These are phyloP conservation scores for Capsicum baccatum DNA, from an alignment of 257 asterid genomes.

Conservation along the genomic window DNA sequence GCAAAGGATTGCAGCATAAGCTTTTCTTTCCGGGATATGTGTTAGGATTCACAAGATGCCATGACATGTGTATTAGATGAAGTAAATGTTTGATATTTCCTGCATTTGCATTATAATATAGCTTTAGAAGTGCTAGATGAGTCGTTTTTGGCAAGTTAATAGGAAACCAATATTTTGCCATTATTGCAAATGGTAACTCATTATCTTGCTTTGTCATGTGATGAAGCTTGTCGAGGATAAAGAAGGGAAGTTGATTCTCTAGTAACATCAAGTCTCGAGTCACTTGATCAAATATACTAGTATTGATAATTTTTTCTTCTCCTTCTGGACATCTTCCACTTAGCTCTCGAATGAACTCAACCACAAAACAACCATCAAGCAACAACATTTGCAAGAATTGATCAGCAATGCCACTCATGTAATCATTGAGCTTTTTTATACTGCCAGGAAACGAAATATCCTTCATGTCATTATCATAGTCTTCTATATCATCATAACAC, in stretches of 20 bases:
- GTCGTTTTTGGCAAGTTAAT: not conserved
- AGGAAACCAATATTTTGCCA: not conserved
- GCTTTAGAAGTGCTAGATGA: not conserved
- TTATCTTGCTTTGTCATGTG: constrained; percentile 17
- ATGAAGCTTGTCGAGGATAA: constrained; percentile 10
- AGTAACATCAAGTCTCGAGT: constrained; percentile 11
- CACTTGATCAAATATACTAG: not conserved
- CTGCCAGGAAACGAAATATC: too few relatives aligned
- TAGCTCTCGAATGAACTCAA: constrained; percentile 25
- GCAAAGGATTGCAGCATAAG: not conserved
- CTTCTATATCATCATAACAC: not conserved
- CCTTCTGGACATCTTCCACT: not conserved
- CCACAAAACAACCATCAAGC: constrained; percentile 36
- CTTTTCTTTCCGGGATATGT: not conserved
- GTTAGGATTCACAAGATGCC: not conserved
- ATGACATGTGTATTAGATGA: constrained; percentile 24
- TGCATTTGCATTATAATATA: not conserved
- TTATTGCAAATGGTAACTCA: not conserved
- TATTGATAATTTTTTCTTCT: not conserved
- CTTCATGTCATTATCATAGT: too few relatives aligned
- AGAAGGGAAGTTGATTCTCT: constrained; percentile 35
- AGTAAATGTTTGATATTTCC: constrained; percentile 33
- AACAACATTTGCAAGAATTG: constrained; percentile 28
- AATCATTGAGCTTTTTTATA: not conserved
- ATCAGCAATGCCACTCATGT: not conserved